Conservation (phyloP, 306 rosid species). For the Gleditsia sinensis region DNA sequence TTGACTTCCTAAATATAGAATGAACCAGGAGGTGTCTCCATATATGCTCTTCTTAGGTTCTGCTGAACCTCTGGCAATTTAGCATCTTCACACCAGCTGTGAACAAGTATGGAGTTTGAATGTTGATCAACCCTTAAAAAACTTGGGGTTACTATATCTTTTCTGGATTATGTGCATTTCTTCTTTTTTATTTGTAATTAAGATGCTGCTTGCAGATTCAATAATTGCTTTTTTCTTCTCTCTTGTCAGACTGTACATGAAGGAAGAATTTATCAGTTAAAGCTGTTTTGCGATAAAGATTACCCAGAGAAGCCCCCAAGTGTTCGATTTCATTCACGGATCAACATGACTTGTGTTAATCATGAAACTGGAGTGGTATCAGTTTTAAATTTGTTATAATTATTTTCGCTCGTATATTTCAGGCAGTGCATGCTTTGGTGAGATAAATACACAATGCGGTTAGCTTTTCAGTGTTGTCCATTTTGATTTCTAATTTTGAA, state of each 20-base stretch:
- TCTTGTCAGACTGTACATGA: slow-evolving; percentile 88
- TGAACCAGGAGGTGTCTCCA: background rate
- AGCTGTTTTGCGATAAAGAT: slow-evolving; percentile 97
- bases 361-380: slow-evolving; percentile 99
- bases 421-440: background rate
- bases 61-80: background rate
- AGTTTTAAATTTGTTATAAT: slow-evolving; percentile 33
- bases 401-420: slow-evolving; percentile 21
- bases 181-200: slow-evolving; percentile 16
- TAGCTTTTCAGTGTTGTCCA: background rate
- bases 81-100: background rate
- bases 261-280: slow-evolving; percentile 98
- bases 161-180: background rate
- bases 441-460: background rate
- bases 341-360: slow-evolving; percentile 97
- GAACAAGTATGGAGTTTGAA: slow-evolving; percentile 12
- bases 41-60: background rate
- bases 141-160: background rate
- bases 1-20: background rate
- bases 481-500: background rate
- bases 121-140: background rate
- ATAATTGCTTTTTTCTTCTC: slow-evolving; percentile 19
- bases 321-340: slow-evolving; percentile 96
- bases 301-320: slow-evolving; percentile 99
- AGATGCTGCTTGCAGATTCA: slow-evolving; percentile 27